These are phyloP conservation scores for Cladosporium cucumerinum DNA, from an alignment of 2,329 filamentous ascomycete species.

Conservation along the genomic window DNA sequence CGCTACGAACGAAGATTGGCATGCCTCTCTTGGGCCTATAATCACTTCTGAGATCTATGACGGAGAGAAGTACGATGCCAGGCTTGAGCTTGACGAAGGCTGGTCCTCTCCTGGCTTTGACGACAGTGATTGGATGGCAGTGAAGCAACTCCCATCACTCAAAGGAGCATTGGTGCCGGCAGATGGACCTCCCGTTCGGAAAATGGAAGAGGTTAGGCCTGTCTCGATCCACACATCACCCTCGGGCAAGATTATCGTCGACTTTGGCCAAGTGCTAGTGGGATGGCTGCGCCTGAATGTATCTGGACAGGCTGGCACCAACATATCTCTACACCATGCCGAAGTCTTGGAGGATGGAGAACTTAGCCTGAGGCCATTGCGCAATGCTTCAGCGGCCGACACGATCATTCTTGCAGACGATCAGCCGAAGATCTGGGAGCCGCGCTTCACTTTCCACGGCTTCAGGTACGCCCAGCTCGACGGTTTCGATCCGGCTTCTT, in stretches of 20 bases:
- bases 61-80: constrained; percentile 51
- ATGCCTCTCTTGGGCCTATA: constrained; percentile 35
- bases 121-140: constrained; percentile 30
- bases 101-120: constrained; percentile 25
- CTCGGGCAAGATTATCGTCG: constrained; percentile 49
- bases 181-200: constrained; percentile 46
- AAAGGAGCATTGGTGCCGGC: constrained; percentile 38
- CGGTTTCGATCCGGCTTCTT: constrained; percentile 40
- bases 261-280: constrained; percentile 60
- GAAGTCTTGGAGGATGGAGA: constrained; percentile 54
- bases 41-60: constrained; percentile 48
- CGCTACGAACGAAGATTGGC: constrained; percentile 42
- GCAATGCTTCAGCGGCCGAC: constrained; percentile 44
- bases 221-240: constrained; percentile 33
- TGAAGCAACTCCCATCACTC: constrained; percentile 34
- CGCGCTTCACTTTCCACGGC: constrained; percentile 52
- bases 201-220: constrained; percentile 32
- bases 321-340: constrained; percentile 50
- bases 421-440: constrained; percentile 39
- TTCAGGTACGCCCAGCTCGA: constrained; percentile 52
- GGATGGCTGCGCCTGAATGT: constrained; percentile 46
- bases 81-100: constrained; percentile 28
- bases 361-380: constrained; percentile 43
- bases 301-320: constrained; percentile 37
- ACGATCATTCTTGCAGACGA: constrained; percentile 36